Conservation (phyloP, 805 yeast species). For the Starmerella lactis-condensi region DNA sequence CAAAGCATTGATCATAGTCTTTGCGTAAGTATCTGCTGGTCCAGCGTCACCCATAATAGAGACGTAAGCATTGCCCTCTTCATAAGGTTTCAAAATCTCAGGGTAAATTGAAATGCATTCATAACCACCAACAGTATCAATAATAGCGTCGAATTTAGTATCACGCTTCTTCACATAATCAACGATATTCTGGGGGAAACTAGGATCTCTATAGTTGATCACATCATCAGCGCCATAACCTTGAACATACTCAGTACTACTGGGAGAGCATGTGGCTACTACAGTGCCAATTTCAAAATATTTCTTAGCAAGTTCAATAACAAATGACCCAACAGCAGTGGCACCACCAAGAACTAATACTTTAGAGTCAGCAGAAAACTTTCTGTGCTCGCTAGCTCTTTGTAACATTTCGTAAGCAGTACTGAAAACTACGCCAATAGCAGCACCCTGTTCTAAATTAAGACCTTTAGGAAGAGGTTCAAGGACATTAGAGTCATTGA, state of each 20-base stretch:
- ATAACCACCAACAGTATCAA: conserved; percentile 47
- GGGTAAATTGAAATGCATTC: conserved; percentile 30
- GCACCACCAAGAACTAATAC: conserved; percentile 58
- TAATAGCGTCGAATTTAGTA: conserved; percentile 34
- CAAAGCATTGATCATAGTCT: conserved; percentile 1
- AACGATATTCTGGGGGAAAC: conserved; percentile 5
- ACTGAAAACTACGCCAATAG: conserved; percentile 43
- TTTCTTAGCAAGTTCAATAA: conserved; percentile 39
- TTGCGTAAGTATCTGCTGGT: conserved; percentile 8
- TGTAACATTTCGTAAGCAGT: conserved; percentile 36
- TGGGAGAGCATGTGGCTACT: conserved; percentile 35
- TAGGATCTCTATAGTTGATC: conserved; percentile 18
- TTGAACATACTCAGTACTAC: conserved; percentile 30
- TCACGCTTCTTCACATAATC: conserved; percentile 4
- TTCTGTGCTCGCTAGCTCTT: conserved; percentile 14
- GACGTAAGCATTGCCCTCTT: conserved; percentile 32
- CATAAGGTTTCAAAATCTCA: conserved; percentile 29
- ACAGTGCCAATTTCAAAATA: conserved; percentile 32
- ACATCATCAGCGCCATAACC: conserved; percentile 38
- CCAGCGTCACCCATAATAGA: conserved; percentile 39
- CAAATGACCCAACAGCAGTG: conserved; percentile 47
- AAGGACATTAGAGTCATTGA: conserved; percentile 26
- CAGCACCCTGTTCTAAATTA: conserved; percentile 38
- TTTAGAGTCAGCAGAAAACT: conserved; percentile 26
- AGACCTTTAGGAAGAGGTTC: conserved; percentile 29